phyloP scores from a whole-genome alignment of 2,329 filamentous ascomycete species.

The Botryotinia calthae region DNA sequence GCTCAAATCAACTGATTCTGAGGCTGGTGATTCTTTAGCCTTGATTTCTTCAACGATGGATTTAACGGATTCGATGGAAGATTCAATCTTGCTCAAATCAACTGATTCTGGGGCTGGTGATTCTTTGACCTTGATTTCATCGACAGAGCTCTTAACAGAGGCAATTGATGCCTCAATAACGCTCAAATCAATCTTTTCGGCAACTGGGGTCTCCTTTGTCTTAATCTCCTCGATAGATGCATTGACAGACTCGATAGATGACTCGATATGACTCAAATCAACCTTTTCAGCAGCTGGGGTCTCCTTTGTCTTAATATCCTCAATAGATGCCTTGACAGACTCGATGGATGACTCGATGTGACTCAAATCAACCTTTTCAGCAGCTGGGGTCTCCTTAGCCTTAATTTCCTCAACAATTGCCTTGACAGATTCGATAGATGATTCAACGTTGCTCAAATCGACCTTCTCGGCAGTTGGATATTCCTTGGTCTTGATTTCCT shows the following conservation, averaged over 20 bases:
- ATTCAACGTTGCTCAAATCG: constrained; percentile 27
- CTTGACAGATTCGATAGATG: constrained; percentile 22
- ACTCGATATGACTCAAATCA: constrained; percentile 4
- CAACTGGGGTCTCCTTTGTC: constrained; percentile 19
- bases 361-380: constrained; percentile 24
- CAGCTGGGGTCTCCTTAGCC: constrained; percentile 16
- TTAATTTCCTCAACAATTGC: constrained; percentile 28
- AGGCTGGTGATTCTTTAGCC: constrained; percentile 12
- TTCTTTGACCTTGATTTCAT: constrained; percentile 17
- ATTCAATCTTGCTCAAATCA: constrained; percentile 10
- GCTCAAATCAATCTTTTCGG: constrained; percentile 23
- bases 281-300: background rate
- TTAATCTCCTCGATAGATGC: constrained; percentile 12
- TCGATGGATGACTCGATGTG: constrained; percentile 15
- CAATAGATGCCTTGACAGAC: constrained; percentile 13
- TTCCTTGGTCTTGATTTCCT: constrained; percentile 29
- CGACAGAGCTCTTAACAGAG: constrained; percentile 20
- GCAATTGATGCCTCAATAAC: constrained; percentile 17
- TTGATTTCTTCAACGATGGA: constrained; percentile 20
- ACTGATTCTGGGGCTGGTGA: background rate
- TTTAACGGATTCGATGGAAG: constrained; percentile 25
- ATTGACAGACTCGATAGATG: constrained; percentile 4
- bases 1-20: background rate
- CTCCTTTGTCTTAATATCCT: constrained; percentile 26
- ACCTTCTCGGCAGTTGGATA: constrained; percentile 24